Base-by-base conservation (phyloP, 352 stramenopile genomes). In the Globisporangium polare region DNA sequence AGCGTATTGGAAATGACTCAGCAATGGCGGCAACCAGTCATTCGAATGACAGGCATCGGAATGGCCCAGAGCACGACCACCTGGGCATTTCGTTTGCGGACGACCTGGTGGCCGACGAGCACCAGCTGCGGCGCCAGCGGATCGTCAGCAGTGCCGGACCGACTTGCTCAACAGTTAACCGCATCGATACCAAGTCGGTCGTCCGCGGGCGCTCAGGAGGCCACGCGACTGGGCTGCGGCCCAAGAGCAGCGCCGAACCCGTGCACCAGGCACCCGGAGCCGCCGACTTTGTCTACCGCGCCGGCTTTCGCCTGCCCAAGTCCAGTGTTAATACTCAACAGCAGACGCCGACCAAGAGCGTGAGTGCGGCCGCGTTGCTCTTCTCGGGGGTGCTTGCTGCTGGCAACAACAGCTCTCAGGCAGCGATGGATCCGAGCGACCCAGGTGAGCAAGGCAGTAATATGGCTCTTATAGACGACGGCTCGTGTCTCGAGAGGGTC, bases 261-360 rank as follows among this genome's bases (percentile, higher is more conserved):
- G 26, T 87, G 15, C 75, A 89, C 39, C 69, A 80, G 10, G 60
- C 74, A 2, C 69, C 75, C 18, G 80, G 80, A 2, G 66, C 71
- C 18, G 69, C 54, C 13, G 80, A 87, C 17, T 88, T 71, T 51
- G 63, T 90, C 43, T 90, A 90, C 27, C 70, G 80, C 24, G 78
- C 71, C 0, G 80, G 80, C 1, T 88, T 90, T 55, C 78, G 80
- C 1, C 66, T 90, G 43, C 78, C 80, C 0, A 83, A 75, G 46
- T 49, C 53, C 20, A 15, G 10, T 39, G 33, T 31, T 5, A 66
- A 52, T 37, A 54, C 29, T 17, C 17, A 53, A n/a, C 65, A 35
- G 9, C n/a, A 52, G 24, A 27, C 22, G 3, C 29, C 51, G 7
- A 27, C 52, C 24, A 70, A 58, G 33, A 70, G 39, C 18, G 47